Conservation (phyloP, 805 yeast genomes). For the Wickerhamomyces canadensis region DNA sequence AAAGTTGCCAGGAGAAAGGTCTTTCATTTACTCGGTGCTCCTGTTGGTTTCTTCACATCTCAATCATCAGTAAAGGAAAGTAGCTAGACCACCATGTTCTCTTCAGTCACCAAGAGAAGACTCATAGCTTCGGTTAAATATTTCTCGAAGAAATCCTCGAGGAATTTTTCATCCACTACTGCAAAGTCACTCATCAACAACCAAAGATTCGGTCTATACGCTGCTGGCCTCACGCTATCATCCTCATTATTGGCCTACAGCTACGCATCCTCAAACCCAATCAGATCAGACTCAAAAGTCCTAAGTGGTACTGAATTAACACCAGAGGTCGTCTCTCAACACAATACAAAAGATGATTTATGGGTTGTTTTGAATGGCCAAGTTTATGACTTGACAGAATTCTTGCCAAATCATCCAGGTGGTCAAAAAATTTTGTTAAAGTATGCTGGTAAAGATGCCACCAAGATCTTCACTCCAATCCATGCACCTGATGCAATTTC, state of each 20-base stretch:
- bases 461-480: slow-evolving; percentile 78
- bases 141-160: neutral
- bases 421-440: slow-evolving; percentile 69
- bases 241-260: neutral
- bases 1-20: no score
- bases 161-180: neutral
- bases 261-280: neutral
- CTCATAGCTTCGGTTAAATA: no score
- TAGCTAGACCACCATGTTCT: no score
- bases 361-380: slow-evolving; percentile 83
- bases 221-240: neutral
- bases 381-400: slow-evolving; percentile 72
- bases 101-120: no score
- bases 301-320: slow-evolving; percentile 10
- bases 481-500: slow-evolving; percentile 87
- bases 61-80: no score
- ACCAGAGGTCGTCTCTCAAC: slow-evolving; percentile 23
- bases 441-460: slow-evolving; percentile 81
- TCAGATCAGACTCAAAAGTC: neutral
- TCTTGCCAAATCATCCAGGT: slow-evolving; percentile 77
- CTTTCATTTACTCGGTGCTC: no score
- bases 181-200: neutral
- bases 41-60: no score
- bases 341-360: slow-evolving; percentile 47
- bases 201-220: neutral